phyloP scores from a whole-genome alignment of 1,139 yeast genomes.

The Diutina rugosa region DNA sequence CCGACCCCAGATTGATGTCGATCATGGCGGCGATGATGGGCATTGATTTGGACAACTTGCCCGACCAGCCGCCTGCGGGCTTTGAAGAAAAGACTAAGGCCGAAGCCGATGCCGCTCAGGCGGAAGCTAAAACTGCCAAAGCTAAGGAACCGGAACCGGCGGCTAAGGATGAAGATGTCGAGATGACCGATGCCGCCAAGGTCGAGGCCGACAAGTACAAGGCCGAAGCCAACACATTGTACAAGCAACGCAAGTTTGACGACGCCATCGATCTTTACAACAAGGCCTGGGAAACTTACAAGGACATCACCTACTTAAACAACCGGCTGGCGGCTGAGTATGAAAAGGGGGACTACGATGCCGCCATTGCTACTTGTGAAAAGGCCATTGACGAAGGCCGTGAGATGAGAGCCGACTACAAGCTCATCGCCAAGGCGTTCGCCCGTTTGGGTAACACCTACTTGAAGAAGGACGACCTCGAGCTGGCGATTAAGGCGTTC shows the following conservation, averaged over 20 bases:
- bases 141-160: neutral
- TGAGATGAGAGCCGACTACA: constrained; percentile 84
- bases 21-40: constrained; percentile 84
- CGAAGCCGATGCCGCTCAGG: neutral
- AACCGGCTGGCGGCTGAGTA: constrained; percentile 97
- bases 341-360: constrained; percentile 86
- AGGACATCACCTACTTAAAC: constrained; percentile 88
- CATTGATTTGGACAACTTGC: constrained; percentile 41
- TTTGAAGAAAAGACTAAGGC: neutral
- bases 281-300: constrained; percentile 71
- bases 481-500: constrained; percentile 63
- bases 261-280: constrained; percentile 82
- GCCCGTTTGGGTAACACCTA: constrained; percentile 83
- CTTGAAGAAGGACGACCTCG: constrained; percentile 60
- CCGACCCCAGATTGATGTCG: constrained; percentile 82
- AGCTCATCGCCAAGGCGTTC: constrained; percentile 81
- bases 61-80: neutral
- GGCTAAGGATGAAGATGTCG: constrained; percentile 16
- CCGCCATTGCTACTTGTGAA: constrained; percentile 70
- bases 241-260: constrained; percentile 81
- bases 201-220: constrained; percentile 67
- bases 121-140: neutral
- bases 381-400: constrained; percentile 83
- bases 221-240: constrained; percentile 74
- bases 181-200: constrained; percentile 25